Evolutionary conservation across 345 rosid species (phyloP), one percentile per base, ranked within the genome.

Genomic region (Draba incana): DNA sequence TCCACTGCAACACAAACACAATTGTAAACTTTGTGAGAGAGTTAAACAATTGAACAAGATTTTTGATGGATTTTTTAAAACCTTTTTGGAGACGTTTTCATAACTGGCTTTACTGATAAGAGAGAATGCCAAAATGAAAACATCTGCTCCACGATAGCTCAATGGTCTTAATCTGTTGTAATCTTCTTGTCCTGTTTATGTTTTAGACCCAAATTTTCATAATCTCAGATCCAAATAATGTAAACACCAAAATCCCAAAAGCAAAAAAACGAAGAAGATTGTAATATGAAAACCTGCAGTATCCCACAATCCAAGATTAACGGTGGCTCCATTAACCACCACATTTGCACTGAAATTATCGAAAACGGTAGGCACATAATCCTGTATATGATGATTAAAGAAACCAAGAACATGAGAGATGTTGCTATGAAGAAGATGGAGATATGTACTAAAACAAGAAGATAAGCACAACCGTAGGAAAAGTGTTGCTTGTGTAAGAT

Each of bases 71-170:
- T 33, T 2, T 24, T 0, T 35, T 25, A 4, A 48, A 4, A 90
- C 99, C 95, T 94, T 94, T 76, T 94, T 94, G 69, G 95, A 84
- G 42, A 91, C 89, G 69, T 94, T 94, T 79, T 94, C 99, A 75
- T 91, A 91, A 81, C 99, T 94, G 68, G 99, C 99, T 82, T 91
- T 93, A 89, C 97, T 93, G 77, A 93, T 91, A 57, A 93, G 89
- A 70, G 98, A 90, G 80, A 90, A 90, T 11, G 96, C 96, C 77
- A 93, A 86, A 14, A 93, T 85, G 81, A 93, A 93, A 66, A 93
- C 97, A 77, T 90, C 98, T 12, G 97, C 98, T 30, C 96, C 99
- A 45, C 95, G 96, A 44, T 93, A 90, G 42, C 97, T 88, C 84
- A 90, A 68, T 69, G 96, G 97, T 83, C 99, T 86, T 67, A 90